Evolutionary conservation across 2,329 filamentous ascomycete genomes (phyloP).

Genomic region (Sarocladium oryzae): DNA sequence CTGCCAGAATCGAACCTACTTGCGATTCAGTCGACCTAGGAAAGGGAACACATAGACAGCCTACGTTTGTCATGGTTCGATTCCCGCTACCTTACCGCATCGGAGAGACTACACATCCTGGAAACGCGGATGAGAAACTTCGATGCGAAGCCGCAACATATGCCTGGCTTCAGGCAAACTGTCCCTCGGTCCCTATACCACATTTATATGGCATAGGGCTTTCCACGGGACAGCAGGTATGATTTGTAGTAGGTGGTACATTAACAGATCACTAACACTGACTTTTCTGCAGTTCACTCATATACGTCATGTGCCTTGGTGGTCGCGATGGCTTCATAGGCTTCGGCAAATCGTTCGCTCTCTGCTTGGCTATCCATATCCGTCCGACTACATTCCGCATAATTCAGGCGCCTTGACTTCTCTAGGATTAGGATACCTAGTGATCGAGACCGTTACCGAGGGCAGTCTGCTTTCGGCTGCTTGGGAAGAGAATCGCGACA

Average conservation of each 20-base stretch:
- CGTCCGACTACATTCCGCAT: slow-evolving; percentile 5
- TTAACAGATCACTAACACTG: slow-evolving; percentile 2
- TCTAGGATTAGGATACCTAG: slow-evolving; percentile 16
- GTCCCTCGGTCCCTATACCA: slow-evolving; percentile 19
- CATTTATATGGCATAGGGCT: slow-evolving; percentile 19
- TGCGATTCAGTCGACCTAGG: not conserved
- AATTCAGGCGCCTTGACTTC: slow-evolving; percentile 7
- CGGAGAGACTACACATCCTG: slow-evolving; percentile 28
- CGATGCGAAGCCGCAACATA: slow-evolving; percentile 17
- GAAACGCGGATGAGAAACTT: slow-evolving; percentile 36
- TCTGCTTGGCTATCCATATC: slow-evolving; percentile 8
- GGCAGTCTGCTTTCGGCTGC: slow-evolving; percentile 16
- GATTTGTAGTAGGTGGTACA: not conserved
- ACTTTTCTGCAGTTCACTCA: slow-evolving; percentile 11
- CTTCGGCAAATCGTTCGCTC: not conserved
- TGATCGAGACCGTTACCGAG: slow-evolving; percentile 16
- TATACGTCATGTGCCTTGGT: slow-evolving; percentile 6
- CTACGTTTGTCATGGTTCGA: slow-evolving; percentile 17
- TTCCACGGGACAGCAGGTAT: slow-evolving; percentile 14
- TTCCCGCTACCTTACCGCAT: slow-evolving; percentile 28
- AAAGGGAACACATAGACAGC: no score
- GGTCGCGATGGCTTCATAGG: slow-evolving; percentile 11
- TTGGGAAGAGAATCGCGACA: slow-evolving; percentile 15
- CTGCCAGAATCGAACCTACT: slow-evolving; percentile 15
- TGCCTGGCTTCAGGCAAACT: slow-evolving; percentile 19